Conservation (phyloP, 2,329 filamentous ascomycete species). For the Aureobasidium sp. region DNA sequence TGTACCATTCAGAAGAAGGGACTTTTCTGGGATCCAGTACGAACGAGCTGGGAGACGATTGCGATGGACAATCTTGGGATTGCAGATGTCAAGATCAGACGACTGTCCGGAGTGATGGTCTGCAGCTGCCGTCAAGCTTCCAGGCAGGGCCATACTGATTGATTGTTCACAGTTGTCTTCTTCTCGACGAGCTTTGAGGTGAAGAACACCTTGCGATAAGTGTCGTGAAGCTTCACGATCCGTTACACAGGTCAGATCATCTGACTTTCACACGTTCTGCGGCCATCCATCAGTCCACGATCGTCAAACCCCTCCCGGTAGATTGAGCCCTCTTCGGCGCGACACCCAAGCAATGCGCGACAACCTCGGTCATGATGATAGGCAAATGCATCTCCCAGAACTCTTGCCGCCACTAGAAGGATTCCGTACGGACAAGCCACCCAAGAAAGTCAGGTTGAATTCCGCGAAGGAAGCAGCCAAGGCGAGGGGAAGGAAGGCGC, state of each 20-base stretch:
- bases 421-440: background rate
- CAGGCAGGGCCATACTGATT: background rate
- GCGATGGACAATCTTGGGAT: constrained; percentile 18
- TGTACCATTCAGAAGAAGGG: constrained; percentile 41
- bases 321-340: background rate
- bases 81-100: constrained; percentile 6
- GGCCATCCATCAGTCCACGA: background rate
- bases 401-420: background rate
- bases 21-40: constrained; percentile 16
- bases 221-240: background rate
- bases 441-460: background rate
- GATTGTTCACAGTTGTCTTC: background rate
- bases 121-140: background rate
- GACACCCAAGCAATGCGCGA: background rate
- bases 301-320: constrained; percentile 6
- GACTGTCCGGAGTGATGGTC: constrained; percentile 9
- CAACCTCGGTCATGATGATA: constrained; percentile 1
- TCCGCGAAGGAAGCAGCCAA: background rate
- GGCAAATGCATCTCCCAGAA: background rate
- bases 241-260: background rate
- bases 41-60: constrained; percentile 17
- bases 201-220: background rate
- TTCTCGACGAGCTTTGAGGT: background rate
- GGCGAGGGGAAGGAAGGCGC: constrained; percentile 1
- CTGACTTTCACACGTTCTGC: background rate